Percentiles rank a stretch among this genome's conserved stretches.
Conservation (phyloP, 768 basidiomycete genomes). For the Boletales sp. region DNA sequence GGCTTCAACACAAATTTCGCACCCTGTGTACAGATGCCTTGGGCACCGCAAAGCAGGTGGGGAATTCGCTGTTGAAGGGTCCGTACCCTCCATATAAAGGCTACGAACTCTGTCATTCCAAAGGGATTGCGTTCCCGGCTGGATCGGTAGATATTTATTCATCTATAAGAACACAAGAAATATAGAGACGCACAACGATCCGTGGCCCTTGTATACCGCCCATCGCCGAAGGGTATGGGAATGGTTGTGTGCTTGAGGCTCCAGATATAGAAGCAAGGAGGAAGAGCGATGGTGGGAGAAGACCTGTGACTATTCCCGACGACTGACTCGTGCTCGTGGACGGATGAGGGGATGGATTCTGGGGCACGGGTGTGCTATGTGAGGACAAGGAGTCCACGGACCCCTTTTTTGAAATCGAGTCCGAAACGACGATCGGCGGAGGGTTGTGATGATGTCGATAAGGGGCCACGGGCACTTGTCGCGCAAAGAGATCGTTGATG, state of each 20-base stretch:
- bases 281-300: conserved; percentile 28
- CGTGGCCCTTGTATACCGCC: conserved; percentile 7
- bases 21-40: conserved; percentile 68
- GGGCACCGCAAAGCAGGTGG: conserved; percentile 66
- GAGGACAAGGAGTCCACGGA: conserved; percentile 24
- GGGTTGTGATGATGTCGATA: conserved; percentile 34
- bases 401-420: conserved; percentile 23
- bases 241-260: conserved; percentile 6
- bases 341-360: conserved; percentile 22
- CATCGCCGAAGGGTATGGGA: conserved; percentile 4
- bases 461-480: conserved; percentile 50
- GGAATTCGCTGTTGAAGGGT: conserved; percentile 59
- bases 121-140: conserved; percentile 17
- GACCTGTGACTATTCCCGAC: conserved; percentile 12
- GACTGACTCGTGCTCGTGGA: conserved; percentile 18
- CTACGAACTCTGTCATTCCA: conserved; percentile 41
- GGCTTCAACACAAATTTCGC: conserved; percentile 74
- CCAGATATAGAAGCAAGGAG: conserved; percentile 29
- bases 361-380: conserved; percentile 19
- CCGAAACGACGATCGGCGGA: conserved; percentile 32
- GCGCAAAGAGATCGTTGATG: conserved; percentile 78
- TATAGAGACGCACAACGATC: conserved; percentile 9
- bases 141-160: conserved; percentile 1
- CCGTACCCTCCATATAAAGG: conserved; percentile 59
- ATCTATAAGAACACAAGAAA: neutral